Evolutionary conservation across 768 basidiomycete genomes (phyloP).

Genomic region (Tulasnella sp.): DNA sequence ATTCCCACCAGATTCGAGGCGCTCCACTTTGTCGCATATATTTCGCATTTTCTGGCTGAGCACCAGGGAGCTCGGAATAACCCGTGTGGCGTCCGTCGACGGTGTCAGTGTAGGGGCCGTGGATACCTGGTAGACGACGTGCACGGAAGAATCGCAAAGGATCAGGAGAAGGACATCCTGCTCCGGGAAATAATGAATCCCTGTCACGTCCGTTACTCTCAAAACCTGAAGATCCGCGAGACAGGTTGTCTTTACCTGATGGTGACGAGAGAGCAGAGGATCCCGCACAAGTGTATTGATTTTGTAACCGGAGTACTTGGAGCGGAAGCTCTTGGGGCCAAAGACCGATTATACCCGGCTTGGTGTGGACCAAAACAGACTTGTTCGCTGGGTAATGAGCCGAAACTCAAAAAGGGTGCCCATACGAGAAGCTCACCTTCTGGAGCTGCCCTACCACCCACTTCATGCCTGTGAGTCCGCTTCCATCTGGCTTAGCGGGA

Average conservation of each 20-base stretch:
- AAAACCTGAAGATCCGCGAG: not conserved
- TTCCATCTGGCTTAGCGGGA: not conserved
- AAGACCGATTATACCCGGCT: not conserved
- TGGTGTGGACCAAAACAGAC: conserved; percentile 1
- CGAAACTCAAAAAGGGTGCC: not conserved
- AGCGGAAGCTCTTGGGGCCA: conserved; percentile 2
- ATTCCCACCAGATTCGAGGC: not conserved
- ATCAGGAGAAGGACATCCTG: not conserved
- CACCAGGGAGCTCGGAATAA: not conserved
- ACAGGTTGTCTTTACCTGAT: not conserved
- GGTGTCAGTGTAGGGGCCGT: not conserved
- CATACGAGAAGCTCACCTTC: not conserved
- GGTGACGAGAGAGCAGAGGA: not conserved
- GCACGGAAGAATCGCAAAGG: conserved; percentile 6
- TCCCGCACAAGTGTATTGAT: not conserved
- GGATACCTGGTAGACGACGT: conserved; percentile 5
- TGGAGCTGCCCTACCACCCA: not conserved
- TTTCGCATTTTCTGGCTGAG: too few relatives aligned
- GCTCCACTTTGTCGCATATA: too few relatives aligned
- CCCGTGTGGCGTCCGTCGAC: not conserved
- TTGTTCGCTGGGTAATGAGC: not conserved
- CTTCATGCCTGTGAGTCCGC: not conserved
- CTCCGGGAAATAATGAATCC: not conserved
- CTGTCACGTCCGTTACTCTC: not conserved
- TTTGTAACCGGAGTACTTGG: not conserved